Conservation (phyloP, 352 stramenopile species). For the Aphanomyces euteiches region DNA sequence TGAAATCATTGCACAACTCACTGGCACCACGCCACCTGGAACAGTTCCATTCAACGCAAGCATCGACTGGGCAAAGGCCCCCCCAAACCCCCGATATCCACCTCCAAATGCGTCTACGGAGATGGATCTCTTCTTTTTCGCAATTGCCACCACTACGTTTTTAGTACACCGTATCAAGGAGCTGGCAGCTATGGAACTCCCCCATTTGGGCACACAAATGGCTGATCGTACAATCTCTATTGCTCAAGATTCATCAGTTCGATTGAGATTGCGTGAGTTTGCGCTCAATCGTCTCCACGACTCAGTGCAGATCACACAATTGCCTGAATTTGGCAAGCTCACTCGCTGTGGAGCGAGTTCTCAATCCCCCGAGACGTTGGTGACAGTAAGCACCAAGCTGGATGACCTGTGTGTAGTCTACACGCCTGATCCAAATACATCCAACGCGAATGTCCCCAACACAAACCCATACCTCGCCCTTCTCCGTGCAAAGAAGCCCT, state of each 20-base stretch:
- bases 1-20: neutral
- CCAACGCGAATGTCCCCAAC: conserved; percentile 8
- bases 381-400: neutral
- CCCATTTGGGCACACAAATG: neutral
- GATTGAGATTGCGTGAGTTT: neutral
- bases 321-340: conserved; percentile 4
- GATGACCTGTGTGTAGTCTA: conserved; percentile 6
- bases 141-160: neutral
- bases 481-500: neutral
- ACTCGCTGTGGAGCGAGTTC: neutral
- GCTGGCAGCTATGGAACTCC: neutral
- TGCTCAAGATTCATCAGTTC: conserved; percentile 1
- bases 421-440: neutral
- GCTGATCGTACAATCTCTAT: neutral
- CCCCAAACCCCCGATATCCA: conserved; percentile 11
- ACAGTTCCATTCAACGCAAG: neutral
- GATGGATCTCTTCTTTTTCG: conserved; percentile 26
- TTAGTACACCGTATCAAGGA: neutral
- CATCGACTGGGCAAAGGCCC: conserved; percentile 7
- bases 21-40: neutral
- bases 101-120: conserved; percentile 12
- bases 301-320: neutral
- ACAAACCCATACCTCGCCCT: conserved; percentile 1
- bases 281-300: neutral
- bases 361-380: neutral